phyloP scores from a whole-genome alignment of 331 rosid genomes.

The Stylosanthes scabra region DNA sequence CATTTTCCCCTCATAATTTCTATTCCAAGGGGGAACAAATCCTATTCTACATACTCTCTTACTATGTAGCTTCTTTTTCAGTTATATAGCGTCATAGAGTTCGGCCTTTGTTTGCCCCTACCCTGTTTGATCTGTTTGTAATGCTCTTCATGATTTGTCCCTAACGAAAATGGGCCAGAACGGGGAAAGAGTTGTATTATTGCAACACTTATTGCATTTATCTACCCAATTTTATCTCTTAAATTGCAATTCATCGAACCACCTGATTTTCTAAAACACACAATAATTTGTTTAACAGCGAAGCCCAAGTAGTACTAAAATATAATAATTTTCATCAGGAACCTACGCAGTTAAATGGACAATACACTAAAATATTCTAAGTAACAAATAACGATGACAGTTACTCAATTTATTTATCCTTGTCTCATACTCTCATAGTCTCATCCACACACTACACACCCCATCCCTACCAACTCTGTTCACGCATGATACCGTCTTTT shows the following conservation, averaged over 20 bases:
- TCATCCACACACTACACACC: too few relatives aligned
- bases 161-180: slow-evolving; percentile 32
- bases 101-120: background rate
- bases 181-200: slow-evolving; percentile 17
- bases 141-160: slow-evolving; percentile 38
- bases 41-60: slow-evolving; percentile 24
- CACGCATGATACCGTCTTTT: too few relatives aligned
- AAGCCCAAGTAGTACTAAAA: too few relatives aligned
- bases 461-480: too few relatives aligned
- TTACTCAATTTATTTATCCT: too few relatives aligned
- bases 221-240: slow-evolving; percentile 24
- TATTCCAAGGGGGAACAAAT: slow-evolving; percentile 33
- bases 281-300: background rate
- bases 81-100: background rate
- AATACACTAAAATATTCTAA: too few relatives aligned
- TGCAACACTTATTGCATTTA: slow-evolving; percentile 27
- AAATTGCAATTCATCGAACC: background rate
- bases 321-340: too few relatives aligned
- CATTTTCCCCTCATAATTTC: slow-evolving; percentile 39
- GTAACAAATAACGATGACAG: too few relatives aligned
- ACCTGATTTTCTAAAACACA: background rate
- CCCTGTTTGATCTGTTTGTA: background rate
- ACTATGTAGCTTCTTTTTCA: slow-evolving; percentile 19
- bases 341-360: too few relatives aligned
- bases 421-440: too few relatives aligned